Conservation (phyloP, 75 land plant species). For the Pinus albicaulis region DNA sequence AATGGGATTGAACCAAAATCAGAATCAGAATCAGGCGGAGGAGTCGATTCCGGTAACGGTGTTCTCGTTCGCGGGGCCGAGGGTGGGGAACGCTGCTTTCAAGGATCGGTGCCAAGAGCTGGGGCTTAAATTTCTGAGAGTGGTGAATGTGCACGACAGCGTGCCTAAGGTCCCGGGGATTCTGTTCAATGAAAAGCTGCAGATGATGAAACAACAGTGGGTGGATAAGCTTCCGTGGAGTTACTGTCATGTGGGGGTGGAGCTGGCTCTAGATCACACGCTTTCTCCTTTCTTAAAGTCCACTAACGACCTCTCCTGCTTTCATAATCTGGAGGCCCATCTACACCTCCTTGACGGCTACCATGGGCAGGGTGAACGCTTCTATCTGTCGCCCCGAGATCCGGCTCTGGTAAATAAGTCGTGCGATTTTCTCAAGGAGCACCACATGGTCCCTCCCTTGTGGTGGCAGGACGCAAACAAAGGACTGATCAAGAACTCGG, state of each 20-base stretch:
- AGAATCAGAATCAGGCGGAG: neutral
- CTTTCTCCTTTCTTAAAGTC: constrained; percentile 39
- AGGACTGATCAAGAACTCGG: constrained; percentile 40
- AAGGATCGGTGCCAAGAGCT: constrained; percentile 15
- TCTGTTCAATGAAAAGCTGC: constrained; percentile 34
- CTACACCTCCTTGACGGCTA: constrained; percentile 74
- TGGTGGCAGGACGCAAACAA: constrained; percentile 72
- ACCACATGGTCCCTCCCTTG: constrained; percentile 36
- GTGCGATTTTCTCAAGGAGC: constrained; percentile 41
- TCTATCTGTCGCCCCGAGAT: constrained; percentile 34
- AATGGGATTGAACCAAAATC: neutral
- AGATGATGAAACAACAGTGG: constrained; percentile 14
- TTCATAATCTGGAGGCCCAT: constrained; percentile 75
- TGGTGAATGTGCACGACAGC: constrained; percentile 48
- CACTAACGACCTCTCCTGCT: constrained; percentile 19
- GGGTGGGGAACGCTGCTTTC: constrained; percentile 17
- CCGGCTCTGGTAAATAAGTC: constrained; percentile 61
- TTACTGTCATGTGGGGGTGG: constrained; percentile 56
- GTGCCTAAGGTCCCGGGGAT: constrained; percentile 62
- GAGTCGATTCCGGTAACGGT: constrained; percentile 17
- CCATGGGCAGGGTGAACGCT: constrained; percentile 35
- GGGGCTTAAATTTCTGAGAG: constrained; percentile 43
- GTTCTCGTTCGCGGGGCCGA: constrained; percentile 22
- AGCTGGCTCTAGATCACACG: constrained; percentile 44
- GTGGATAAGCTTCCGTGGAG: constrained; percentile 35